These are phyloP conservation scores for Rhizophora apiculata DNA, from an alignment of 345 rosid species.

Conservation along the genomic window DNA sequence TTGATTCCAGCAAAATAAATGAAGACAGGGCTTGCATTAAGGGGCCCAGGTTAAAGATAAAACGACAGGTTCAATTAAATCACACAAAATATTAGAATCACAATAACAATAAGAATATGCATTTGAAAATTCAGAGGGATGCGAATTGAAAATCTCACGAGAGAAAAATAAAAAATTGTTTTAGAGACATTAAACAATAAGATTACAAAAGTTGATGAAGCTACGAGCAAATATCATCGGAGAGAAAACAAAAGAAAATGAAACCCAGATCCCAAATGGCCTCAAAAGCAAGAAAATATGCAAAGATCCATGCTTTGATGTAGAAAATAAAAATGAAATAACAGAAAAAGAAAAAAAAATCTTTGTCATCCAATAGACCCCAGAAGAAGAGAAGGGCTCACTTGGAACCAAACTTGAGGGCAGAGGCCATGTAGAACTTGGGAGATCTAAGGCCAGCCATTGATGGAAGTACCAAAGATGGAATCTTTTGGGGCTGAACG, in stretches of 20 bases:
- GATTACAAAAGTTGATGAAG: background rate
- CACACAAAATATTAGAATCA: background rate
- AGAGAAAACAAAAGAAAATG: constrained; percentile 7
- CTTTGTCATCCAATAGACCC: background rate
- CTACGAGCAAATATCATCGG: background rate
- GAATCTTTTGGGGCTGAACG: constrained; percentile 47
- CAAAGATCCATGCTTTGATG: constrained; percentile 6
- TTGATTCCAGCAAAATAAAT: background rate
- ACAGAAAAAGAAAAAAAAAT: background rate
- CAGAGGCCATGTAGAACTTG: constrained; percentile 66
- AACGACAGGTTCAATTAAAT: background rate
- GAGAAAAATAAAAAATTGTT: background rate
- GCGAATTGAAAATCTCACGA: background rate
- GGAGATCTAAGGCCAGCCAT: constrained; percentile 71
- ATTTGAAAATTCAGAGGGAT: background rate
- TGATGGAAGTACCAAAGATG: constrained; percentile 59
- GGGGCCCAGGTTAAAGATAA: background rate
- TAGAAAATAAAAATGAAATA: background rate
- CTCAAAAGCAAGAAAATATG: background rate
- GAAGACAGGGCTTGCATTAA: background rate
- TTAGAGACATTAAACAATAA: background rate
- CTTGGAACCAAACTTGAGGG: constrained; percentile 62
- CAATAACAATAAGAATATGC: background rate
- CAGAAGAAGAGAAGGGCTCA: constrained; percentile 22
- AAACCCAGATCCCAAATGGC: constrained; percentile 25